Conservation (phyloP, 495 filamentous ascomycete species). For the Neurospora hispaniola region DNA sequence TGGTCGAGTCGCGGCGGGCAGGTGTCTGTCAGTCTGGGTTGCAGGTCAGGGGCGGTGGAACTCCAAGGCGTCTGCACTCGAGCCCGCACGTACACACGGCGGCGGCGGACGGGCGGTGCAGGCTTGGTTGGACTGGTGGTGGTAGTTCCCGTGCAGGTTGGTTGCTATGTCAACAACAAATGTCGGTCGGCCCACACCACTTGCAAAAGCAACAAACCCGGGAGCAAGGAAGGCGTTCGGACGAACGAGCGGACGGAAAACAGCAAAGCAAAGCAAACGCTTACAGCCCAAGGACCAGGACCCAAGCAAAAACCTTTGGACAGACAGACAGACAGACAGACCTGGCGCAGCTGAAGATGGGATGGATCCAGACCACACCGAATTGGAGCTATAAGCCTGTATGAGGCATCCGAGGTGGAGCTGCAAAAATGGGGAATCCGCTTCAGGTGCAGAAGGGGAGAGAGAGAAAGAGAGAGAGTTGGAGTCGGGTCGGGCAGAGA, state of each 20-base stretch:
- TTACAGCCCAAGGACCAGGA: background rate
- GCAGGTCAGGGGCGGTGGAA: background rate
- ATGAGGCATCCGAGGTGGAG: background rate
- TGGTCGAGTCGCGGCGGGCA: background rate
- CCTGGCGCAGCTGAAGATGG: background rate
- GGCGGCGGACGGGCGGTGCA: background rate
- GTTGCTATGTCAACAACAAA: background rate
- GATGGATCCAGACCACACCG: background rate
- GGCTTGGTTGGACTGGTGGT: background rate
- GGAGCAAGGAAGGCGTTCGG: background rate
- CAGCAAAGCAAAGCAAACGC: background rate
- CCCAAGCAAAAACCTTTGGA: background rate
- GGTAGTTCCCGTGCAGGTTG: background rate
- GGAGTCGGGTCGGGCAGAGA: background rate
- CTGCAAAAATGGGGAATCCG: background rate
- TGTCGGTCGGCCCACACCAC: background rate
- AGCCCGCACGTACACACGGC: background rate
- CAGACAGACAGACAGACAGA: background rate
- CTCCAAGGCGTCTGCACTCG: background rate
- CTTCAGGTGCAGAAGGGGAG: background rate
- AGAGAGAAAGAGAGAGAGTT: background rate
- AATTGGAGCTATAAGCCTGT: slow-evolving; percentile 1
- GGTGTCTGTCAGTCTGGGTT: background rate
- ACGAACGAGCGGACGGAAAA: background rate
- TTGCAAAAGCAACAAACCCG: background rate